Conservation (phyloP, 176 grass and related monocot species). For the Cenchrus americanus region DNA sequence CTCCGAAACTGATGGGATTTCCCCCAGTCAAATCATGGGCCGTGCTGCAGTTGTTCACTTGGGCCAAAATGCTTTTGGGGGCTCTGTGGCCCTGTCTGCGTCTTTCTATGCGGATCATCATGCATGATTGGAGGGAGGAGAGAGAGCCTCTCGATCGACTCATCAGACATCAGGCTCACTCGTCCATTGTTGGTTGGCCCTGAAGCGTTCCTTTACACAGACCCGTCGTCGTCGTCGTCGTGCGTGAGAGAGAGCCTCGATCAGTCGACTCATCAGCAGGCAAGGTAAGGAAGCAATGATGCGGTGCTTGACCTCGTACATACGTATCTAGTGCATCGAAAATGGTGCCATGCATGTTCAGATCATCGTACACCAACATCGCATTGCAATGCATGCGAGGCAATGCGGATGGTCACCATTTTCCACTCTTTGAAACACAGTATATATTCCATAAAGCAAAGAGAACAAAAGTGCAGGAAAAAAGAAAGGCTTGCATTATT, state of each 20-base stretch:
- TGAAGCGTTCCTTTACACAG: not conserved
- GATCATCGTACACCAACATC: too few species aligned
- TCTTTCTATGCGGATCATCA: conserved; percentile 7
- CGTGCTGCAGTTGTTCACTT: not conserved
- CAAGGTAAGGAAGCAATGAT: not conserved
- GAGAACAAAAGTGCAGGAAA: too few species aligned
- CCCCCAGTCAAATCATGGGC: not conserved
- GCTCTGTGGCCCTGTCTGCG: not conserved
- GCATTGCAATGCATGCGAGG: not conserved
- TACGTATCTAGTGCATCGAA: too few species aligned
- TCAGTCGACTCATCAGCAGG: too few species aligned
- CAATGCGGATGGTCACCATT: not conserved
- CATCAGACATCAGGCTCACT: not conserved
- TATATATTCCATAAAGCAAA: too few species aligned
- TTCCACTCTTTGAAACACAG: too few species aligned
- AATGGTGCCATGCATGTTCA: not conserved
- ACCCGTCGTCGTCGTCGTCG: too few species aligned
- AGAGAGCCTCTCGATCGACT: too few species aligned
- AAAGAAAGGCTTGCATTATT: too few species aligned
- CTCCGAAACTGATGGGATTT: not conserved
- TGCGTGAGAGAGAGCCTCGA: not conserved
- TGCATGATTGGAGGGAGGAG: too few species aligned
- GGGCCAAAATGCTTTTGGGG: not conserved
- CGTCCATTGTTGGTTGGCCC: not conserved
- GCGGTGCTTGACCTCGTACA: not conserved